Conservation (phyloP, 2,329 filamentous ascomycete genomes). For the Pseudogymnoascus sp. region DNA sequence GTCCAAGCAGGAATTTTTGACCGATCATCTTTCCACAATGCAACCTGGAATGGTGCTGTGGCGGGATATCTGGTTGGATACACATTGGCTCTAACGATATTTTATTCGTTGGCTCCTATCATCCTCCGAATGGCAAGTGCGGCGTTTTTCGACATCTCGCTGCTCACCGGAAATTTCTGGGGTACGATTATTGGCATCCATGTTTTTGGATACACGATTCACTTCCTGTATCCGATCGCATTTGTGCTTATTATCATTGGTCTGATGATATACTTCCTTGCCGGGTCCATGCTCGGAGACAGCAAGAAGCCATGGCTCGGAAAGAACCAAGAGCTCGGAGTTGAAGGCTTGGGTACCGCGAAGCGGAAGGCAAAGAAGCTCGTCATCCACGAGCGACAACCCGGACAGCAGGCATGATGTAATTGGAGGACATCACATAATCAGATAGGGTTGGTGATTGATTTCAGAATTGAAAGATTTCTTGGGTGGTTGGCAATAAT, state of each 20-base stretch:
- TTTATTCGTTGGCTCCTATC: constrained; percentile 82
- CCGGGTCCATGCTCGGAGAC: constrained; percentile 75
- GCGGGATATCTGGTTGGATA: constrained; percentile 84
- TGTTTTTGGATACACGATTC: constrained; percentile 72
- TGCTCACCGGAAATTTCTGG: constrained; percentile 96
- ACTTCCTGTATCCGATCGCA: constrained; percentile 91
- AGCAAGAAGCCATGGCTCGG: constrained; percentile 94
- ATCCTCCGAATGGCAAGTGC: constrained; percentile 84
- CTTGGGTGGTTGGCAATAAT: not conserved
- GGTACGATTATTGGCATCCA: constrained; percentile 84
- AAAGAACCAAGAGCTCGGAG: constrained; percentile 71
- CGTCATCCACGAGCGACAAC: not conserved
- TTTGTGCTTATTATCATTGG: constrained; percentile 89
- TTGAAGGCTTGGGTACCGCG: constrained; percentile 76
- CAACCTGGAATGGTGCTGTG: constrained; percentile 59
- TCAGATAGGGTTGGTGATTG: not conserved
- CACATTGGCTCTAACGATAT: constrained; percentile 72
- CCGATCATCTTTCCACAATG: constrained; percentile 58
- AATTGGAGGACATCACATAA: not conserved
- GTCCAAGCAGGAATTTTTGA: constrained; percentile 89
- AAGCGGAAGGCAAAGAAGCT: constrained; percentile 63
- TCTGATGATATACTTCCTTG: constrained; percentile 79
- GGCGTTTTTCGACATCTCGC: constrained; percentile 92
- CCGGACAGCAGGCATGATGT: constrained; percentile 7
- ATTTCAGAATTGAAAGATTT: not conserved